These are phyloP conservation scores for Fusarium dimerum DNA, from an alignment of 2,329 filamentous ascomycete species.

Conservation along the genomic window DNA sequence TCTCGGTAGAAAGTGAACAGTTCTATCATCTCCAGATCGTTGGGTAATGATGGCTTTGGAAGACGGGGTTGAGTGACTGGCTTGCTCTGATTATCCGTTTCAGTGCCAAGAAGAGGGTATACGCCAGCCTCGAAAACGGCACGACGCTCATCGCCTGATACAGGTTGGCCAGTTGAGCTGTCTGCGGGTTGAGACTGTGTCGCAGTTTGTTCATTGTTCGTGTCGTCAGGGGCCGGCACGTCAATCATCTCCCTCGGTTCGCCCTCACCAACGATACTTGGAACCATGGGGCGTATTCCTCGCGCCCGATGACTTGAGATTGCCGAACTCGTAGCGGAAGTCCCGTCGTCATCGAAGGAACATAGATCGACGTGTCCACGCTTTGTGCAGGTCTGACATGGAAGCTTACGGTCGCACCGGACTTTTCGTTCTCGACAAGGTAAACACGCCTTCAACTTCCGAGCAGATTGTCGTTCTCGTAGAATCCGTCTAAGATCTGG, in stretches of 20 bases:
- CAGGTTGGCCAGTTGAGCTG: slow-evolving; percentile 4
- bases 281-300: fast-evolving
- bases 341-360: slow-evolving; percentile 1
- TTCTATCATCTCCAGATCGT: slow-evolving; percentile 13
- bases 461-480: slow-evolving; percentile 6
- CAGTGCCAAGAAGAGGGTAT: slow-evolving; percentile 15
- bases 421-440: slow-evolving; percentile 16
- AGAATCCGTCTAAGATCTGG: too few species aligned
- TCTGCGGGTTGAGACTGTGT: neutral
- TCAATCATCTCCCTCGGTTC: too few species aligned
- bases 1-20: slow-evolving; percentile 16
- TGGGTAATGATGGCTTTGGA: neutral
- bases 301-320: neutral
- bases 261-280: too few species aligned
- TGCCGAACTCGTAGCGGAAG: neutral
- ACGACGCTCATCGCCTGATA: slow-evolving; percentile 7
- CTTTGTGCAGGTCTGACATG: slow-evolving; percentile 14
- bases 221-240: too few species aligned
- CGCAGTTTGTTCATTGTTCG: too few species aligned
- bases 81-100: neutral
- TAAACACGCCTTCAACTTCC: slow-evolving; percentile 44
- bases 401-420: slow-evolving; percentile 12
- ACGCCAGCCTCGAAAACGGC: slow-evolving; percentile 18
- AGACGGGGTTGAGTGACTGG: neutral
- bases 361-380: slow-evolving; percentile 14